These are phyloP conservation scores for Sutorius australiensis DNA, from an alignment of 768 basidiomycete genomes.

Conservation along the genomic window DNA sequence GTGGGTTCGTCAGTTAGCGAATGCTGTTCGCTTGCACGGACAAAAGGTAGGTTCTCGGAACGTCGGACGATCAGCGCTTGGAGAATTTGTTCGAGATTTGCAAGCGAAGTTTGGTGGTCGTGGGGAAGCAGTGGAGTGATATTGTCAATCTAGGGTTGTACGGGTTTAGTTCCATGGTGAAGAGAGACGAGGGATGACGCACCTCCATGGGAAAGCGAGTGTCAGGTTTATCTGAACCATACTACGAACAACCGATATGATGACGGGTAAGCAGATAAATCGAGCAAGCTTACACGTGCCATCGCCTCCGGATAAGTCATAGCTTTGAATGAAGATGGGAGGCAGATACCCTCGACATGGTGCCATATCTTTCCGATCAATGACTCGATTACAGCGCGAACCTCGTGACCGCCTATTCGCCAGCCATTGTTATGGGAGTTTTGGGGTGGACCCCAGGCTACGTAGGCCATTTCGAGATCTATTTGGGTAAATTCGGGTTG, in stretches of 20 bases:
- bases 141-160: constrained; percentile 31
- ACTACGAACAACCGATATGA: constrained; percentile 44
- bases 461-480: constrained; percentile 95
- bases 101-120: constrained; percentile 22
- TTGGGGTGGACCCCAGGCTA: constrained; percentile 62
- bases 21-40: constrained; percentile 25
- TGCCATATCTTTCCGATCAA: constrained; percentile 76
- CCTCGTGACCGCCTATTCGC: constrained; percentile 84
- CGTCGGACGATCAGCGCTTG: constrained; percentile 33
- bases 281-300: constrained; percentile 56
- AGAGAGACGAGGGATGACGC: constrained; percentile 16
- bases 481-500: constrained; percentile 98
- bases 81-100: constrained; percentile 28
- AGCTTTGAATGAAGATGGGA: constrained; percentile 66
- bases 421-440: constrained; percentile 42
- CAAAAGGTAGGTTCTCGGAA: constrained; percentile 23
- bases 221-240: constrained; percentile 95
- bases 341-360: constrained; percentile 55
- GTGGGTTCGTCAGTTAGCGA: constrained; percentile 18
- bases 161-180: constrained; percentile 8
- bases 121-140: constrained; percentile 31
- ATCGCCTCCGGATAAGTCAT: constrained; percentile 93
- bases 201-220: constrained; percentile 87
- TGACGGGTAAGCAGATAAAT: constrained; percentile 8
- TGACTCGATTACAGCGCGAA: constrained; percentile 74